Conservation (phyloP, 202 grass and related monocot genomes). For the Panicum hallii region DNA sequence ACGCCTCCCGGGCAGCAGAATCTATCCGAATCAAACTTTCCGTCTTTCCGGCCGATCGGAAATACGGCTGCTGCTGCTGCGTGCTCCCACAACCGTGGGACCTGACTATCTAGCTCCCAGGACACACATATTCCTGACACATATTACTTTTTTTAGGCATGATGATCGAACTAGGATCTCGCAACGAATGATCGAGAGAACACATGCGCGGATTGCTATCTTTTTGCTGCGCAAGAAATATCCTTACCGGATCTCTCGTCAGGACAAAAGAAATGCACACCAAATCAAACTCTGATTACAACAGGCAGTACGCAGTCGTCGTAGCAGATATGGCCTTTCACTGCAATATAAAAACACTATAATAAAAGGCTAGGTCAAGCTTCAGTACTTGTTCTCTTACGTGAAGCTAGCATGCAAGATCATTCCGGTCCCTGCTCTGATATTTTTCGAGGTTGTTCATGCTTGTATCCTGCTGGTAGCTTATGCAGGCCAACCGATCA, state of each 20-base stretch:
- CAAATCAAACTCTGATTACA: slow-evolving; percentile 14
- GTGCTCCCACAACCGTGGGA: slow-evolving; percentile 29
- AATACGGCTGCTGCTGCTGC: background rate
- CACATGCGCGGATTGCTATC: background rate
- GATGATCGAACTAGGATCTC: background rate
- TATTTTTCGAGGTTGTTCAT: background rate
- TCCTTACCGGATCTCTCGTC: slow-evolving; percentile 34
- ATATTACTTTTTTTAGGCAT: background rate
- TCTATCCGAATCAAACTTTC: slow-evolving; percentile 42
- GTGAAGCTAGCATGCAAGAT: slow-evolving; percentile 31
- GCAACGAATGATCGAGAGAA: background rate
- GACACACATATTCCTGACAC: slow-evolving; percentile 21
- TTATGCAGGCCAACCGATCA: background rate
- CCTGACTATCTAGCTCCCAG: background rate
- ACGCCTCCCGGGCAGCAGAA: slow-evolving; percentile 11
- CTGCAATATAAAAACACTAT: background rate
- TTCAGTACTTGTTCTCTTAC: slow-evolving; percentile 34
- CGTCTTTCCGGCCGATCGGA: background rate
- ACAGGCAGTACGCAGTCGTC: no score
- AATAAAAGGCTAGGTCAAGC: background rate
- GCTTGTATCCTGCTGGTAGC: slow-evolving; percentile 28
- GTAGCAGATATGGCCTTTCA: background rate
- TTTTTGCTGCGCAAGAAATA: slow-evolving; percentile 16
- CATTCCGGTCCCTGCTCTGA: background rate
- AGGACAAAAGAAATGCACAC: background rate